Percentiles rank a stretch among this genome's conserved stretches.
Evolutionary conservation across 805 yeast genomes (phyloP).

Genomic region (Teunomyces tritomae): DNA sequence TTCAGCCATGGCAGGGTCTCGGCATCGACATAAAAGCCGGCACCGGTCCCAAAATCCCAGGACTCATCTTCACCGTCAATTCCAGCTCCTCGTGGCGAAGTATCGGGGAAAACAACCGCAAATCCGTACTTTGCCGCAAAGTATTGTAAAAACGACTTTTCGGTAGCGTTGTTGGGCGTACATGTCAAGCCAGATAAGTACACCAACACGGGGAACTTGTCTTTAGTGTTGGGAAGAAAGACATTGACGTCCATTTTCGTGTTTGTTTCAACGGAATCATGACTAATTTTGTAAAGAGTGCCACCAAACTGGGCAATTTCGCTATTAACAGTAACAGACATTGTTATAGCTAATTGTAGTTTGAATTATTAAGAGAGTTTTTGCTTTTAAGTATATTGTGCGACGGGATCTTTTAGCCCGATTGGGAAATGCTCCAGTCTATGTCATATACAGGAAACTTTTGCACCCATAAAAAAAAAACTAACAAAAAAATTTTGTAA

Average conservation of each 20-base stretch:
- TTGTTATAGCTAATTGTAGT: no score
- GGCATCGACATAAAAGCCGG: constrained; percentile 92
- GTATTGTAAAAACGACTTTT: constrained; percentile 84
- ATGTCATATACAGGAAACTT: no score
- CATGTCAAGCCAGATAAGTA: constrained; percentile 91
- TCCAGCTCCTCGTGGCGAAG: constrained; percentile 87
- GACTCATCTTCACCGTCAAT: constrained; percentile 77
- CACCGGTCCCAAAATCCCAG: constrained; percentile 93
- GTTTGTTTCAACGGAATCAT: constrained; percentile 60
- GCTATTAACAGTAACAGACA: constrained; percentile 51
- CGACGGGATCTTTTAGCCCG: not conserved
- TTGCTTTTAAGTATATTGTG: not conserved
- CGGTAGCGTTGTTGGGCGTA: constrained; percentile 89
- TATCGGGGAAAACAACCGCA: constrained; percentile 91
- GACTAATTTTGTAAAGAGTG: constrained; percentile 68
- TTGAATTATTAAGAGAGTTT: not conserved
- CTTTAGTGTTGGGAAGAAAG: constrained; percentile 59
- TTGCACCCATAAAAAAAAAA: no score
- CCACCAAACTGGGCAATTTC: constrained; percentile 72
- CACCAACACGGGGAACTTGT: constrained; percentile 65
- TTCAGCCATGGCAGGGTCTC: constrained; percentile 65
- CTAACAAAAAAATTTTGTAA: no score
- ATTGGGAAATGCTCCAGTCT: not conserved
- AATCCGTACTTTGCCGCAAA: constrained; percentile 80
- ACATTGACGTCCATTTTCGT: constrained; percentile 84